A percentile compares a stretch with the other conserved stretches of the same genome.
These are phyloP conservation scores for Paramicrosporidium saccamoebae DNA, from an alignment of 371 early-diverging fungal genomes.

Conservation along the genomic window DNA sequence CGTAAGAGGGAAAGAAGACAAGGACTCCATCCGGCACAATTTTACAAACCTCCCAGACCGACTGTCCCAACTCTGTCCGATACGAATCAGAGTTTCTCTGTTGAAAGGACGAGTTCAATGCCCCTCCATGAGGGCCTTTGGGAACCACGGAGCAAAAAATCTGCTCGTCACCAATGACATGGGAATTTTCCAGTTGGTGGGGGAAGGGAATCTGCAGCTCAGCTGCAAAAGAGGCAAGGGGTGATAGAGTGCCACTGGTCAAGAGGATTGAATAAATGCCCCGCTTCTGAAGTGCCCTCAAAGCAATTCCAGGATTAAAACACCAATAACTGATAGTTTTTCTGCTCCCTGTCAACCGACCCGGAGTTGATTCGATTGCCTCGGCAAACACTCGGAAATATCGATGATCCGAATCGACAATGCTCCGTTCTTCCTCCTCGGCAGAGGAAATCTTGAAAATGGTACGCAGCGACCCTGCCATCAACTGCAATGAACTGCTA, in stretches of 20 bases:
- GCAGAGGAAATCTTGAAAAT: too few species aligned
- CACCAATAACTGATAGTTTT: constrained; percentile 2
- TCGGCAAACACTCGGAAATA: too few species aligned
- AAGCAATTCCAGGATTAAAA: constrained; percentile 1
- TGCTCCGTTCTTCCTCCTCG: too few species aligned
- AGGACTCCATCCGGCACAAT: constrained; percentile 10
- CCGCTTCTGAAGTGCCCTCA: constrained; percentile 1
- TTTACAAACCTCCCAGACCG: constrained; percentile 5
- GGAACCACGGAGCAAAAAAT: constrained; percentile 2
- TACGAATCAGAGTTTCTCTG: constrained; percentile 3
- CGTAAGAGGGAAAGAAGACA: constrained; percentile 15
- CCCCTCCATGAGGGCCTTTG: neutral
- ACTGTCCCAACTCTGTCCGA: constrained; percentile 8
- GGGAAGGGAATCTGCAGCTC: constrained; percentile 5
- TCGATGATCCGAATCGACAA: too few species aligned
- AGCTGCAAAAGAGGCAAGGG: constrained; percentile 5
- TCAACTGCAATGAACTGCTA: too few species aligned
- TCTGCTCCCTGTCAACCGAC: constrained; percentile 1
- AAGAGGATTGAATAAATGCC: constrained; percentile 5
- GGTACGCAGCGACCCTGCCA: too few species aligned
- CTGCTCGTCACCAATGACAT: constrained; percentile 8
- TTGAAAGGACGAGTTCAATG: constrained; percentile 5
- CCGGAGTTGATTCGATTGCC: constrained; percentile 3
- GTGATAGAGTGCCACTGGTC: constrained; percentile 9
- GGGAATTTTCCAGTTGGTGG: constrained; percentile 9